Conservation (phyloP, 139 green algal genomes). For the Astrephomene gubernaculifera region DNA sequence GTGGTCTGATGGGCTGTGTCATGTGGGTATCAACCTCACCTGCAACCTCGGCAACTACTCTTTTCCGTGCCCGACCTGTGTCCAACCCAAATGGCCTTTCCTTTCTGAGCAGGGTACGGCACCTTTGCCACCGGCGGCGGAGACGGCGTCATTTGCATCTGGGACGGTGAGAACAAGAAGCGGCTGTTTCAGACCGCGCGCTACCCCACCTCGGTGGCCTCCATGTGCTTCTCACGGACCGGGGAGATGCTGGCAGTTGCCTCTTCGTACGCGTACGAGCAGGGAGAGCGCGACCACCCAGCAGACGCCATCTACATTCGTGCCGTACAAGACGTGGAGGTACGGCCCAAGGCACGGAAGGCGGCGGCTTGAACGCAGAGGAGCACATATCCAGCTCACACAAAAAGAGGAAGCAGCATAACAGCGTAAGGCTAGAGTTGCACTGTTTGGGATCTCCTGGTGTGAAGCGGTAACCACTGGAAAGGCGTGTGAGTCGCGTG, state of each 20-base stretch:
- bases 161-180: conserved; percentile 96
- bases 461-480: no score
- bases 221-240: conserved; percentile 83
- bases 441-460: no score
- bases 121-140: conserved; percentile 95
- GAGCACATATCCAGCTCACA: no score
- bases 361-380: not conserved
- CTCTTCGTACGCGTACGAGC: conserved; percentile 88
- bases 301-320: conserved; percentile 83
- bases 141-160: conserved; percentile 92
- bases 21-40: no score
- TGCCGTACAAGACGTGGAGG: conserved; percentile 76
- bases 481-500: no score
- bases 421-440: no score
- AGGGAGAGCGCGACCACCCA: conserved; percentile 41
- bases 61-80: no score
- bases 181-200: conserved; percentile 79
- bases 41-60: no score
- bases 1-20: no score
- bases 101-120: conserved; percentile 55
- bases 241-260: conserved; percentile 86
- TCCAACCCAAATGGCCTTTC: not conserved
- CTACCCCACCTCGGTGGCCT: conserved; percentile 89
- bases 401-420: no score
- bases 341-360: conserved; percentile 41